Conservation (phyloP, 305 asterid genomes). For the Fraxinus velutina region DNA sequence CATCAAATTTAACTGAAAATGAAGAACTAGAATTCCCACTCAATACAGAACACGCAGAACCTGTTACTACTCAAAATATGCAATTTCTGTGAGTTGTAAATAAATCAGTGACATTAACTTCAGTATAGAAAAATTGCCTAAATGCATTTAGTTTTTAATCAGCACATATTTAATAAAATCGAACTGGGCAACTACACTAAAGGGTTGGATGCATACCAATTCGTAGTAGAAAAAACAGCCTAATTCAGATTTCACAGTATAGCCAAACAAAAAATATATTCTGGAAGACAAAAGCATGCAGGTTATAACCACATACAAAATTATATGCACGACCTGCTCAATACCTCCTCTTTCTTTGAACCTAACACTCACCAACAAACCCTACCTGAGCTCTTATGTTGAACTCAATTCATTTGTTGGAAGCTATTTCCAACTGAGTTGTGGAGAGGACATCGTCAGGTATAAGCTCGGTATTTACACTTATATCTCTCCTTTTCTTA, state of each 20-base stretch:
- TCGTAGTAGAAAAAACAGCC: background rate
- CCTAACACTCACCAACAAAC: background rate
- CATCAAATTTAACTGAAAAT: background rate
- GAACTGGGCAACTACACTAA: background rate
- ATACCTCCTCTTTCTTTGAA: background rate
- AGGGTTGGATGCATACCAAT: background rate
- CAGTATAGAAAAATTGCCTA: background rate
- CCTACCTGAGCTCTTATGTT: constrained; percentile 4
- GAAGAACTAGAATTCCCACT: background rate
- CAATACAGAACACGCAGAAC: background rate
- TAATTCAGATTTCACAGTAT: background rate
- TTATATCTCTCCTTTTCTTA: constrained; percentile 7
- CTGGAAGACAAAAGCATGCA: background rate
- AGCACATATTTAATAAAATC: background rate
- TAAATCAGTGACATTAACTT: background rate
- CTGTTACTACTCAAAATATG: background rate
- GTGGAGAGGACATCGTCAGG: constrained; percentile 5
- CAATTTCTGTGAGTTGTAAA: background rate
- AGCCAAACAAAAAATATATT: background rate
- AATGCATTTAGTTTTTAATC: background rate
- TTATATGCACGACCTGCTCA: background rate
- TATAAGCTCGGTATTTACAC: constrained; percentile 21
- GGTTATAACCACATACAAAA: background rate
- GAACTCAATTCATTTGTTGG: constrained; percentile 6
- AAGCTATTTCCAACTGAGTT: constrained; percentile 11